These are phyloP conservation scores for Boletellus ananas DNA, from an alignment of 768 basidiomycete genomes.

Conservation along the genomic window DNA sequence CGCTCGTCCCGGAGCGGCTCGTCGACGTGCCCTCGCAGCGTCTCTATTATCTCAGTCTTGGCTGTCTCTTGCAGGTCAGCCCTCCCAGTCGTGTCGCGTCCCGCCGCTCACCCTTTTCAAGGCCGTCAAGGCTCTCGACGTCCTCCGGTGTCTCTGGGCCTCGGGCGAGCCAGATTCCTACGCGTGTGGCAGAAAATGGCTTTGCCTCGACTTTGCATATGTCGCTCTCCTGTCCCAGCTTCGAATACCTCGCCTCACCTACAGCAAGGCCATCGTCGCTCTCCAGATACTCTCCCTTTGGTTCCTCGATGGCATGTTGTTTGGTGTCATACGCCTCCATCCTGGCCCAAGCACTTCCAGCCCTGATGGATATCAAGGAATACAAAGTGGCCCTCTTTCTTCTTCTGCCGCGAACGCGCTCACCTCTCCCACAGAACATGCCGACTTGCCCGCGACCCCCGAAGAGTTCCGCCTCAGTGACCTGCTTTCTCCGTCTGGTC, in stretches of 20 bases:
- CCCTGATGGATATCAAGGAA: constrained; percentile 16
- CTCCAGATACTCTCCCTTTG: constrained; percentile 61
- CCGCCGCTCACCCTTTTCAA: constrained; percentile 29
- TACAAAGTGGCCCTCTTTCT: constrained; percentile 31
- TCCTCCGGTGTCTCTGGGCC: constrained; percentile 51
- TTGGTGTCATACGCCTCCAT: constrained; percentile 67
- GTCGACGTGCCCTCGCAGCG: constrained; percentile 77
- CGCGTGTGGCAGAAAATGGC: constrained; percentile 64
- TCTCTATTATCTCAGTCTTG: constrained; percentile 72
- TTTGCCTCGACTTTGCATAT: constrained; percentile 64
- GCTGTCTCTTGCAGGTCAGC: constrained; percentile 70
- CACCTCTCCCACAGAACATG: constrained; percentile 24
- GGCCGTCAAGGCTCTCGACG: constrained; percentile 76
- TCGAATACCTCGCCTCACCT: constrained; percentile 71
- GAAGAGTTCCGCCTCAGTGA: constrained; percentile 47
- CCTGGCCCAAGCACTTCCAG: constrained; percentile 28
- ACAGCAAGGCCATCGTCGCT: constrained; percentile 56
- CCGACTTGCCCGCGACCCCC: constrained; percentile 40
- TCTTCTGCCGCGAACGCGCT: background rate
- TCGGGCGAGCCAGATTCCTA: constrained; percentile 38
- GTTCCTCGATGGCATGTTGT: constrained; percentile 65
- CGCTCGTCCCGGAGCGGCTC: constrained; percentile 71
- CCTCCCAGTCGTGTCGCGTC: rapidly evolving
- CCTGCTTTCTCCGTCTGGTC: constrained; percentile 48
- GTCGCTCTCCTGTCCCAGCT: constrained; percentile 54